Percentiles rank a stretch among this genome's conserved stretches.
These are phyloP conservation scores for Aspergillus wentii DNA, from an alignment of 495 filamentous ascomycete genomes.

Conservation along the genomic window DNA sequence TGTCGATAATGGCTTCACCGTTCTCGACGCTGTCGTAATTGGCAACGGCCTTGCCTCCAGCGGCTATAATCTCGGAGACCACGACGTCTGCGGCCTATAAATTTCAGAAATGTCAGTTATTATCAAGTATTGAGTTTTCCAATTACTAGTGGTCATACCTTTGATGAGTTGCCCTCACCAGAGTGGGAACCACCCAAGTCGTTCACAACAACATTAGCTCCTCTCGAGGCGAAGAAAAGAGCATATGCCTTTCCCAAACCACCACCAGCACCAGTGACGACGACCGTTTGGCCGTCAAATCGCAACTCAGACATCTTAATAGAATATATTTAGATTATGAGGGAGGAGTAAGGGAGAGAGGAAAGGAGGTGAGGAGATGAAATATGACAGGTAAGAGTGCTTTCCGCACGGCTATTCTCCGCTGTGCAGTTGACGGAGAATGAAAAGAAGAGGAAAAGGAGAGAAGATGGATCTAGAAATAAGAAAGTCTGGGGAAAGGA, in stretches of 20 bases:
- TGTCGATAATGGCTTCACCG: constrained; percentile 93
- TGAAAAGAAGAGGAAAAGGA: background rate
- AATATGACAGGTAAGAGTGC: background rate
- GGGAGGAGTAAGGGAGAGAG: background rate
- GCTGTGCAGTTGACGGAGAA: too few species aligned
- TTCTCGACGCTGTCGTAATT: constrained; percentile 98
- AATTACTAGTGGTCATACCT: constrained; percentile 45
- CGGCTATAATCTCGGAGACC: constrained; percentile 87
- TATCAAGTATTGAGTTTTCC: background rate
- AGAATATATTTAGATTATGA: constrained; percentile 1
- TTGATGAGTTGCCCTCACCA: constrained; percentile 84
- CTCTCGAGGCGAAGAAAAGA: constrained; percentile 83
- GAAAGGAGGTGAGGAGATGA: background rate
- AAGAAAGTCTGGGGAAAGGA: background rate
- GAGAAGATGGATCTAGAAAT: background rate
- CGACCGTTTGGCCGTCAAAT: constrained; percentile 93
- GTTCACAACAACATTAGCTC: constrained; percentile 96
- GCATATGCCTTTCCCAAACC: constrained; percentile 92
- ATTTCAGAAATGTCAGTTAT: constrained; percentile 13
- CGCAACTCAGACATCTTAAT: constrained; percentile 70
- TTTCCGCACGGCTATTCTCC: too few species aligned
- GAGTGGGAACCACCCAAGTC: constrained; percentile 93
- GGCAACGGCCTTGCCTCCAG: constrained; percentile 93
- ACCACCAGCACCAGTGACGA: constrained; percentile 94
- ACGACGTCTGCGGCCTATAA: constrained; percentile 87